These are phyloP conservation scores for Bretschneidera sinensis DNA, from an alignment of 345 rosid species.

Conservation along the genomic window DNA sequence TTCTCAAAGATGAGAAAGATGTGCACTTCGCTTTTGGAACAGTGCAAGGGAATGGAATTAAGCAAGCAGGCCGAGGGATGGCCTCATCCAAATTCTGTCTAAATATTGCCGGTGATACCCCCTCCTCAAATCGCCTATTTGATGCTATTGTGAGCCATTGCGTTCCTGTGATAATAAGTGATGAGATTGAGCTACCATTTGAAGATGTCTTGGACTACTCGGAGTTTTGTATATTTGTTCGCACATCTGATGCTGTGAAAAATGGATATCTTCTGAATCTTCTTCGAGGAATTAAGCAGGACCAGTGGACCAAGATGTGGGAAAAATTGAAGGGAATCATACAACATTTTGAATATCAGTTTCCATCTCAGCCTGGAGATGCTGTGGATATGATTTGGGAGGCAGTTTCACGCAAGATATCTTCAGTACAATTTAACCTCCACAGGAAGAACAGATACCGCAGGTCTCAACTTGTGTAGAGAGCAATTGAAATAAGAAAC, in stretches of 20 bases:
- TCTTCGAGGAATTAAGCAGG: slow-evolving; percentile 50
- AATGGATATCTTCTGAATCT: slow-evolving; percentile 57
- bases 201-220: slow-evolving; percentile 90
- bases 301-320: slow-evolving; percentile 75
- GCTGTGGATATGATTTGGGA: slow-evolving; percentile 92
- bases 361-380: slow-evolving; percentile 71
- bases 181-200: slow-evolving; percentile 77
- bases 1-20: slow-evolving; percentile 84
- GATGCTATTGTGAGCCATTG: slow-evolving; percentile 85
- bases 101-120: slow-evolving; percentile 90
- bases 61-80: slow-evolving; percentile 78
- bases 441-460: slow-evolving; percentile 55
- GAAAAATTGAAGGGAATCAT: slow-evolving; percentile 55
- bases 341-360: slow-evolving; percentile 53
- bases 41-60: slow-evolving; percentile 52
- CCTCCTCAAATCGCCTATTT: slow-evolving; percentile 91
- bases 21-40: slow-evolving; percentile 83
- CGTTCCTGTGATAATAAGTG: slow-evolving; percentile 87
- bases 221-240: slow-evolving; percentile 61
- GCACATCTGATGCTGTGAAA: slow-evolving; percentile 63
- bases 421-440: slow-evolving; percentile 35
- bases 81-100: slow-evolving; percentile 83
- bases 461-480: slow-evolving; percentile 31
- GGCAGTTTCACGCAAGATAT: slow-evolving; percentile 54
- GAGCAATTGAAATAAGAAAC: slow-evolving; percentile 6